Conservation (phyloP, 352 stramenopile genomes). For the Phytophthora sojae region DNA sequence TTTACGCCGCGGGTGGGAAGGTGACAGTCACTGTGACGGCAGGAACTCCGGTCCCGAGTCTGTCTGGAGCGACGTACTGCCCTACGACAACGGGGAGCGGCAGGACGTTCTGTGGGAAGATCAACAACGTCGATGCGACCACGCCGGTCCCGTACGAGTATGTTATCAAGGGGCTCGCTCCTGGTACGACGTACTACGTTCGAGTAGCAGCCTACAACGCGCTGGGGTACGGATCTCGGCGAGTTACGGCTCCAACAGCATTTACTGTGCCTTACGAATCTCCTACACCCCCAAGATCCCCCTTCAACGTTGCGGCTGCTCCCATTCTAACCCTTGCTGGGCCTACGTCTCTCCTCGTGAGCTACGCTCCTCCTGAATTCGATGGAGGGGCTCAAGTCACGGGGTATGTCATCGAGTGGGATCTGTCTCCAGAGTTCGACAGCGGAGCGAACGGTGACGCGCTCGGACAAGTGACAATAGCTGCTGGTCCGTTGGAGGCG, state of each 20-base stretch:
- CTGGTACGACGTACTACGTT: conserved; percentile 71
- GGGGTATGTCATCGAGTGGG: conserved; percentile 93
- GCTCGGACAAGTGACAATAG: conserved; percentile 48
- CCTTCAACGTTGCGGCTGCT: conserved; percentile 64
- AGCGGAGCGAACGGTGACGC: conserved; percentile 65
- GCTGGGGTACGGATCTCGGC: conserved; percentile 67
- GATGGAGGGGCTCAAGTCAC: conserved; percentile 89
- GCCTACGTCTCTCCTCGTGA: conserved; percentile 75
- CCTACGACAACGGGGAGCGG: conserved; percentile 44
- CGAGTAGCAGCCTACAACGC: conserved; percentile 76
- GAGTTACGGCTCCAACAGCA: conserved; percentile 62
- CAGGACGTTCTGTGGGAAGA: conserved; percentile 41
- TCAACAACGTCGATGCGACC: conserved; percentile 20
- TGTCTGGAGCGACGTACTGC: conserved; percentile 62
- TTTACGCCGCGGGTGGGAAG: conserved; percentile 50
- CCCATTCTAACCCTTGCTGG: conserved; percentile 77
- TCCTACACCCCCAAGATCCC: conserved; percentile 56
- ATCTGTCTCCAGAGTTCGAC: conserved; percentile 81
- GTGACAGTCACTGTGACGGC: conserved; percentile 47
- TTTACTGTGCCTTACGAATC: conserved; percentile 73
- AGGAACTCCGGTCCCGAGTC: conserved; percentile 40
- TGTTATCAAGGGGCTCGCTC: conserved; percentile 61
- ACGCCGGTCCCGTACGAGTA: conserved; percentile 55
- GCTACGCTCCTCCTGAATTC: conserved; percentile 84
- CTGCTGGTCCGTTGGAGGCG: conserved; percentile 21